Evolutionary conservation across 495 filamentous ascomycete genomes (phyloP).

Genomic region (Aspergillus taichungensis): DNA sequence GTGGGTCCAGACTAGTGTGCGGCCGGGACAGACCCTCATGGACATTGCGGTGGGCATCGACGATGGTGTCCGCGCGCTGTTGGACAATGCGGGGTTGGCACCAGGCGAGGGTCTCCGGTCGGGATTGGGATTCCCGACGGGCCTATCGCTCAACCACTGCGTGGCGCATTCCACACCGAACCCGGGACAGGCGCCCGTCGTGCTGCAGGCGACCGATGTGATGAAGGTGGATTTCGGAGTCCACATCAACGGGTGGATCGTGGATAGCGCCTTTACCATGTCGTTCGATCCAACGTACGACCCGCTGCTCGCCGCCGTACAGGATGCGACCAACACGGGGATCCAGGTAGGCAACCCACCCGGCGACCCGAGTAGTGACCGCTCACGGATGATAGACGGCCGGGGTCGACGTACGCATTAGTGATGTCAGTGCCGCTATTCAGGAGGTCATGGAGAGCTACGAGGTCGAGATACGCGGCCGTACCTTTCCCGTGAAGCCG

Average conservation of each 20-base stretch:
- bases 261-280: constrained; percentile 57
- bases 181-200: constrained; percentile 48
- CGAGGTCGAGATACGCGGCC: constrained; percentile 49
- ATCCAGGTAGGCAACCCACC: constrained; percentile 29
- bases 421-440: constrained; percentile 52
- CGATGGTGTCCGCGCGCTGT: constrained; percentile 49
- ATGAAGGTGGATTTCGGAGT: constrained; percentile 64
- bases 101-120: constrained; percentile 47
- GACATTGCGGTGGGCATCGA: constrained; percentile 55
- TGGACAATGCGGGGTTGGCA: constrained; percentile 48
- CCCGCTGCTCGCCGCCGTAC: constrained; percentile 50
- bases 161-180: constrained; percentile 59
- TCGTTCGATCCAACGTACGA: constrained; percentile 54
- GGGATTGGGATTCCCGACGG: constrained; percentile 57
- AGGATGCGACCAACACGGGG: constrained; percentile 56
- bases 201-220: constrained; percentile 48
- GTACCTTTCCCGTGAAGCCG: constrained; percentile 48
- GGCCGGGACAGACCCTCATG: constrained; percentile 48
- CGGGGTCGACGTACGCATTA: constrained; percentile 53
- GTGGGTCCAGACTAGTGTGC: constrained; percentile 46
- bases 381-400: constrained; percentile 33
- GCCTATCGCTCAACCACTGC: constrained; percentile 50
- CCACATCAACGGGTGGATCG: constrained; percentile 56
- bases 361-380: not conserved
- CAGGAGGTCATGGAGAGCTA: constrained; percentile 64